Base-by-base conservation (phyloP, 345 rosid genomes). In the Arabidopsis thaliana region DNA sequence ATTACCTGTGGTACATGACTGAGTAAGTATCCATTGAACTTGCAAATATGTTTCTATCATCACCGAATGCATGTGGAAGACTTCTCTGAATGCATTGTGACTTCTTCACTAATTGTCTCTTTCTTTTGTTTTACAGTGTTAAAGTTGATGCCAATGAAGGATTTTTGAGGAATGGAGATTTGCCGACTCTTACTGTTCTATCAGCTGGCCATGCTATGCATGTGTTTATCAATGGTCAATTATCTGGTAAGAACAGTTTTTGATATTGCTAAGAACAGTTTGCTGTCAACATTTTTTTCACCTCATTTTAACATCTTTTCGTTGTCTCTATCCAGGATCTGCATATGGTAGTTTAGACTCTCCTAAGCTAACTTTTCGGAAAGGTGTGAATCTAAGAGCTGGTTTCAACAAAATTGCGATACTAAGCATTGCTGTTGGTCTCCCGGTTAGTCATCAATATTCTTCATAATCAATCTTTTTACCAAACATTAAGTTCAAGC, bases 141-240 rank as follows among this genome's bases (percentile, higher is more conserved):
- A 67, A 80, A 70, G 73, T 87, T 65, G 81, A 83, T 44, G 70
- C 80, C 40, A 74, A 44, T 63, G 94, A 89, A 82, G 88, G 82
- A 41, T 89, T 85, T 76, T 62, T 89, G 83, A 89, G 71, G 82
- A 82, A 74, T 14, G 91, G 91, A 40, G 65, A 79, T 12, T 67
- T 79, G 65, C 94, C 91, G 0, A 69, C 80, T 73, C 97, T 90
- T 63, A 84, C 83, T 8, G 86, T 88, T 71, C 69, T 87, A 23
- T 94, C 99, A 63, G 97, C 97, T 69, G 99, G 99, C 38, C 97
- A 92, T 82, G 97, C 97, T 70, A 84, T 92, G 83, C 97, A 92
- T 79, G 89, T 92, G 68, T 91, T 95, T 36, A 71, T 92, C 85
- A 95, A 95, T 53, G 97, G 93, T 52, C 86, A 87, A 36, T 84